phyloP scores from a whole-genome alignment of 1,284 basidiomycete genomes.

The Ganoderma lingzhi region DNA sequence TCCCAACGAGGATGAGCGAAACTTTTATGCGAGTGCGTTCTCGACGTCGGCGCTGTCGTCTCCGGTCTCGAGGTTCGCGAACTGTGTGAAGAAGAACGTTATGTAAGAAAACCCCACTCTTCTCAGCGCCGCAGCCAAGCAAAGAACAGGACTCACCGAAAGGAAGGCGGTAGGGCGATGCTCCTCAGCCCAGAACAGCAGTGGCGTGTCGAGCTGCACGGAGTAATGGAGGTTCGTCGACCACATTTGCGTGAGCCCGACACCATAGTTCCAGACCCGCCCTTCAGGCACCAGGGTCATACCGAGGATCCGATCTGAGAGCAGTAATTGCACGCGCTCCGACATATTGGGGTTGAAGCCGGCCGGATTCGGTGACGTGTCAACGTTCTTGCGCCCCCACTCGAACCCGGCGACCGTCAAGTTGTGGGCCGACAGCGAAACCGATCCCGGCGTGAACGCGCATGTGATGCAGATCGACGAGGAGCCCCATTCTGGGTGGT shows the following conservation, averaged over 20 bases:
- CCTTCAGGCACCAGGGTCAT: slow-evolving; percentile 94
- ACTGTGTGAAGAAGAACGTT: slow-evolving; percentile 51
- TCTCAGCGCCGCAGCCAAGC: background rate
- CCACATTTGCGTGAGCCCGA: slow-evolving; percentile 93
- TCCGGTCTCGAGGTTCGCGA: slow-evolving; percentile 84
- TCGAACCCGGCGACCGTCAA: slow-evolving; percentile 94
- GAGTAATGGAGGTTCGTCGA: slow-evolving; percentile 85
- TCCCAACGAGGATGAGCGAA: slow-evolving; percentile 20
- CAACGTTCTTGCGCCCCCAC: slow-evolving; percentile 95
- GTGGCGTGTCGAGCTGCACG: slow-evolving; percentile 90
- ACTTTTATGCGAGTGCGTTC: slow-evolving; percentile 77
- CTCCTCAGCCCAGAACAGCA: slow-evolving; percentile 95
- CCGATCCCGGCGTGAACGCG: slow-evolving; percentile 98
- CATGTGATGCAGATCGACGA: slow-evolving; percentile 94
- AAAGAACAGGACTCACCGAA: slow-evolving; percentile 63
- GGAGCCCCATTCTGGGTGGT: slow-evolving; percentile 95
- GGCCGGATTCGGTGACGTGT: slow-evolving; percentile 85
- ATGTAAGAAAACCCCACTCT: slow-evolving; percentile 14
- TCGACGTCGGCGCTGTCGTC: slow-evolving; percentile 93
- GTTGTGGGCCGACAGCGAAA: slow-evolving; percentile 93
- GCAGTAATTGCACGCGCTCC: slow-evolving; percentile 92
- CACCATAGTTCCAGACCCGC: slow-evolving; percentile 93
- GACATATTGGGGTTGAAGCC: slow-evolving; percentile 99
- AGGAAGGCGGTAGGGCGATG: slow-evolving; percentile 94
- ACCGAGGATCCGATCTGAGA: slow-evolving; percentile 93